These are phyloP conservation scores for Arbutus unedo DNA, from an alignment of 148 eudicot genomes.

Conservation along the genomic window DNA sequence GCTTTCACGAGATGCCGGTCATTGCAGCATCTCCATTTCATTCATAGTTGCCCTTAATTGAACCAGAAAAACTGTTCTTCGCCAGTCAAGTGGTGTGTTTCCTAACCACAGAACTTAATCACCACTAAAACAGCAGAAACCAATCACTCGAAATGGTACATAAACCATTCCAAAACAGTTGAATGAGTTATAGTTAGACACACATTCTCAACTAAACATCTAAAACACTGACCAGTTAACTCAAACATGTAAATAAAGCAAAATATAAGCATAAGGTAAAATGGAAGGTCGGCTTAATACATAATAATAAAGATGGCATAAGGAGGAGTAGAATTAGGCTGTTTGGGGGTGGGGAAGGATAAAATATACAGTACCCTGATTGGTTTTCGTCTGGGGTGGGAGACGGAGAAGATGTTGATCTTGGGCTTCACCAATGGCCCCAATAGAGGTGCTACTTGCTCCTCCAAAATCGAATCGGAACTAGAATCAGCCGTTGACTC, in stretches of 20 bases:
- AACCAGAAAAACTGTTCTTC: background rate
- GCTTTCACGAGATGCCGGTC: background rate
- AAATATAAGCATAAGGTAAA: background rate
- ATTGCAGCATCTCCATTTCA: background rate
- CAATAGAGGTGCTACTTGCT: slow-evolving; percentile 45
- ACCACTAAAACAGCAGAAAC: background rate
- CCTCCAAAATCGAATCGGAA: slow-evolving; percentile 21
- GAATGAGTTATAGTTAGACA: background rate
- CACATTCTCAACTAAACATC: background rate
- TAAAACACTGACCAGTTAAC: background rate
- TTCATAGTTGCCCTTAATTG: background rate
- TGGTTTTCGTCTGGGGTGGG: slow-evolving; percentile 41
- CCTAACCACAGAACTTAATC: background rate
- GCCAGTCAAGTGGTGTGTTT: background rate
- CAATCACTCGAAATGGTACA: background rate
- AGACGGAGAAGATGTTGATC: slow-evolving; percentile 50
- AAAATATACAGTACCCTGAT: slow-evolving; percentile 20
- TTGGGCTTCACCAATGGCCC: slow-evolving; percentile 36
- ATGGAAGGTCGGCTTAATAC: too few relatives aligned
- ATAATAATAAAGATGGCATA: background rate
- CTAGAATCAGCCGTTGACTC: slow-evolving; percentile 12
- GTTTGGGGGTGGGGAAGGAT: background rate
- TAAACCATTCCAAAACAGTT: background rate
- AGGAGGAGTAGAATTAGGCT: background rate
- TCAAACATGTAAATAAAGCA: background rate